Evolutionary conservation across 208 protist genomes (phyloP), one percentile per base, ranked within the genome.

Genomic region (Acanthamoeba royreba): DNA sequence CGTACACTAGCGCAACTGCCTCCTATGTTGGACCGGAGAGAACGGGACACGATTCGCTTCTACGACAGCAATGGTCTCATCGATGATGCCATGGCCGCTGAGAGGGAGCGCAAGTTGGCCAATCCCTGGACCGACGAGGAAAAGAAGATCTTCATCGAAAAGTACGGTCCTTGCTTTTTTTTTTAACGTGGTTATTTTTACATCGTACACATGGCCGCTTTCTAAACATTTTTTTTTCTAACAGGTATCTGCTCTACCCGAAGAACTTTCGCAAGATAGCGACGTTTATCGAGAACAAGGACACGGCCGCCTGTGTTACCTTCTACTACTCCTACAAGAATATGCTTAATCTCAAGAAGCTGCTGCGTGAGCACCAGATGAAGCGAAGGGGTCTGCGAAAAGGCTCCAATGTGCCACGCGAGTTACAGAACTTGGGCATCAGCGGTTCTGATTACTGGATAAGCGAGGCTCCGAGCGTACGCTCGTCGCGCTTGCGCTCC

Each of bases 221-320:
- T n/a, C n/a, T n/a, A n/a, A n/a, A n/a, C n/a, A n/a, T n/a, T n/a
- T 25, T 43, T 81, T 88, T 2, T 25, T 40, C 3, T 45, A n/a
- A n/a, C 28, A 90, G 83, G n/a, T 92, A 92, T 17, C 87, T 92
- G 25, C 42, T 92, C 45, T 92, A 92, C n/a, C 87, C 87, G 25
- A 92, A 92, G 87, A 92, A 92, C 87, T 92, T 92, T 43, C 52
- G 87, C 19, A 92, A 92, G 87, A 92, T 92, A 13, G 87, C 87
- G 8, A 45, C 87, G 25, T 92, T 63, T 46, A 45, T 92, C 31
- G 58, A 72, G 58, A 72, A 92, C 43, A 92, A 92, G 87, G 87
- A 92, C 63, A 79, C 61, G 40, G 58, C 31, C 38, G 87, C 53
- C 1, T 92, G 87, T 61, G 47, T 92, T 28, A 81, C 40, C 31